Base-by-base conservation (phyloP, 305 asterid species). In the Coffea humblotiana region DNA sequence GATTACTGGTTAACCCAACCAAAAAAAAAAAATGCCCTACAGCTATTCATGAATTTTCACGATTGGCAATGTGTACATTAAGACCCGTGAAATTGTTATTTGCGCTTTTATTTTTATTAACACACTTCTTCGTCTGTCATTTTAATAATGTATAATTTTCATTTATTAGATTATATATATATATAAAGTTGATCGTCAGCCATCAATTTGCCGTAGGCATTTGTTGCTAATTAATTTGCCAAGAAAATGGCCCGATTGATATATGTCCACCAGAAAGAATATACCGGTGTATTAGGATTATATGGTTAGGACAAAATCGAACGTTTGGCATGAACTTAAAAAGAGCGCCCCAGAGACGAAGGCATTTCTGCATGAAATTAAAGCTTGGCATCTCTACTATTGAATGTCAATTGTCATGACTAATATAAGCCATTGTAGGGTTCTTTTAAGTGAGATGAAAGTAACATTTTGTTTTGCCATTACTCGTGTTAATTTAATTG, bases 311-410 rank as follows among this genome's bases (percentile, higher is more conserved):
- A 71, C 12, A 48, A 35, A 74, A 58, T 32, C 2, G 32, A 11
- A 51, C 25, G n/a, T 27, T 16, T 16, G 8, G 67, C 43, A 64
- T 11, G 35, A 64, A 64, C 1, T 64, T 25, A 32, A 32, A n/a
- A 25, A 8, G 7, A 27, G 6, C 27, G 69, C 14, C 70, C 48
- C 29, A 60, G 23, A 45, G 47, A 43, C 35, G 13, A 3, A 45
- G 74, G 12, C 32, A 45, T 23, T 45, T 32, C 71, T 23, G 70
- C 14, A 40, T 37, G 78, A 16, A 75, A 75, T 8, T 60, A 37
- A 75, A 75, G 54, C 70, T 37, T 23, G 78, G 78, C 15, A 75
- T 75, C 78, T 71, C 56, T 45, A 43, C 74, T 3, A 0, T 8
- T 63, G 35, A 75, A 75, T 23, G 56, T 14, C 56, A 58, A 75